Evolutionary conservation across 257 asterid species (phyloP), one percentile per base, ranked within the genome.

Genomic region (Solanum bulbocastanum): DNA sequence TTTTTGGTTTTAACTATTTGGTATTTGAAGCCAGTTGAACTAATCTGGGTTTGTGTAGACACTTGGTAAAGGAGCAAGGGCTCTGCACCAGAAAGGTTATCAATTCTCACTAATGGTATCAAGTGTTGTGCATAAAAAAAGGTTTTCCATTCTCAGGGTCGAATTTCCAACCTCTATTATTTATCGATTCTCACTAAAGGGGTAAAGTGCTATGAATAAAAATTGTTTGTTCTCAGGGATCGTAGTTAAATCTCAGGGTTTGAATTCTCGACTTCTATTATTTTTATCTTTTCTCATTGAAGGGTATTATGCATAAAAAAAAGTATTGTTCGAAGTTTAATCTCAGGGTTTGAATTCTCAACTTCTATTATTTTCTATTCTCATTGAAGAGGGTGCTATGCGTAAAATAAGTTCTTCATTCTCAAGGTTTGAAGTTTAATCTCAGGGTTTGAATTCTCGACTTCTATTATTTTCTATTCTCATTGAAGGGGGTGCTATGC

Each of bases 11-110:
- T 8, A n/a, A 25, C 39, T 44, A 8, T 79, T 44, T n/a, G 18
- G 65, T 30, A 44, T 27, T 44, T 44, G 85, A 79, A 79, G 85
- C 40, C 35, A 30, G 84, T 46, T 78, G 65, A 79, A 42, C 37
- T 25, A 25, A 4, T 44, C 15, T n/a, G 12, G 37, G n/a, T 79
- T 42, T 1, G 66, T 11, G 25, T 18, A 44, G 32, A 30, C 11
- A 18, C 44, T 72, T 27, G 39, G 14, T 18, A 72, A 72, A 5
- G 16, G 49, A 30, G 79, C 37, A 33, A 72, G 15, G 27, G 81
- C 14, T 35, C 1, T 72, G 44, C 15, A 35, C 78, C 78, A 3
- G 16, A 71, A 71, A 33, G 75, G 23, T 71, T 71, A 15, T 32
- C 23, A 6, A 32, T 71, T 33, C 78, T 76, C 35, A 40, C 27